These are phyloP conservation scores for Gossypium schwendimanii DNA, from an alignment of 441 rosid genomes.

Conservation along the genomic window DNA sequence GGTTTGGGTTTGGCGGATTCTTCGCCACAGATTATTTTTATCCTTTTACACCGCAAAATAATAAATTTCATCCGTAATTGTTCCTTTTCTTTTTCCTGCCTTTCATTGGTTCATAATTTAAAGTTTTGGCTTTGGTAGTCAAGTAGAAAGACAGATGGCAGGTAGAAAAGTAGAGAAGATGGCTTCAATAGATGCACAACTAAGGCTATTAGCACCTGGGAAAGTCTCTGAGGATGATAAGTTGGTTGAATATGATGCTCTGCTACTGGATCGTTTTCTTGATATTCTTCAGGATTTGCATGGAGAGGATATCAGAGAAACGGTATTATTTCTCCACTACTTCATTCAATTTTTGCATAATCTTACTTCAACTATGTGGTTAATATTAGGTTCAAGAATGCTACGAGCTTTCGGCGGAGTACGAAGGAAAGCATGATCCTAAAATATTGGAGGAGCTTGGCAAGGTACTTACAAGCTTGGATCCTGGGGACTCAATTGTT, in stretches of 20 bases:
- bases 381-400: constrained; percentile 68
- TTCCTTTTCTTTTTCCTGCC: not conserved
- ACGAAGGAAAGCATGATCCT: constrained; percentile 72
- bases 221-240: constrained; percentile 88
- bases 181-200: constrained; percentile 80
- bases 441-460: constrained; percentile 76
- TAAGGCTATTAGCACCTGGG: constrained; percentile 66
- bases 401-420: constrained; percentile 83
- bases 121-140: not conserved
- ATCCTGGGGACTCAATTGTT: constrained; percentile 85
- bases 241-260: constrained; percentile 80
- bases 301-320: constrained; percentile 76
- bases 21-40: not conserved
- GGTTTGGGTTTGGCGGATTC: not conserved
- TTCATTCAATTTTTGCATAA: not conserved
- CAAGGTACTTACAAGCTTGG: constrained; percentile 59
- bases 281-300: constrained; percentile 85
- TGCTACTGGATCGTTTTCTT: constrained; percentile 74
- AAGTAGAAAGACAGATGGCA: constrained; percentile 33
- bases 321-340: constrained; percentile 30
- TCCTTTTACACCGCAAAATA: not conserved
- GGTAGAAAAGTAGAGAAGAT: constrained; percentile 64
- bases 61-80: not conserved
- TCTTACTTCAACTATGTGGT: not conserved
- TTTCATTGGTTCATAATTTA: not conserved